Evolutionary conservation across 305 asterid genomes (phyloP).

Genomic region (Fraxinus greggii): DNA sequence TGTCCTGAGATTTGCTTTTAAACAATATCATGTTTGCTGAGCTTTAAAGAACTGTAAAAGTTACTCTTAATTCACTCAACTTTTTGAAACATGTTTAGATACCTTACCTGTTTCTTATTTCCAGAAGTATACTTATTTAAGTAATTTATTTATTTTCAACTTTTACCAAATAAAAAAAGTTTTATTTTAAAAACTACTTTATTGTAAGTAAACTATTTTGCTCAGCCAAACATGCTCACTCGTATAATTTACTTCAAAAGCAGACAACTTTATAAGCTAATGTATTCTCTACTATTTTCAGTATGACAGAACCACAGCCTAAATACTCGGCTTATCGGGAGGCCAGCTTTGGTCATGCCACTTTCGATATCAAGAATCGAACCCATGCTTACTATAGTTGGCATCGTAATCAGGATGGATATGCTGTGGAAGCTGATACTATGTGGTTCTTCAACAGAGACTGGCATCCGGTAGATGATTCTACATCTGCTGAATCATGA

Average conservation of each 20-base stretch:
- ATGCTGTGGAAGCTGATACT: conserved; percentile 60
- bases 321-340: conserved; percentile 74
- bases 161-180: background rate
- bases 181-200: background rate
- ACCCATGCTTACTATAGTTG: conserved; percentile 72
- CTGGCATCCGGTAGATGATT: conserved; percentile 58
- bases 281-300: conserved; percentile 27
- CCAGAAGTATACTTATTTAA: background rate
- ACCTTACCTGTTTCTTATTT: background rate
- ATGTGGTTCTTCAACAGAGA: conserved; percentile 65
- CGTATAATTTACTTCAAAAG: background rate
- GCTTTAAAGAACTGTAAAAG: background rate
- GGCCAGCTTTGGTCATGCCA: conserved; percentile 87
- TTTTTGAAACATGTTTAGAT: background rate
- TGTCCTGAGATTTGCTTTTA: background rate
- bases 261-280: background rate
- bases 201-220: background rate
- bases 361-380: conserved; percentile 64
- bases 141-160: background rate
- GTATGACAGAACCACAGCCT: conserved; percentile 84
- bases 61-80: background rate
- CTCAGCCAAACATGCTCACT: background rate
- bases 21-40: background rate
- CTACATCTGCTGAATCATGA: conserved; percentile 26
- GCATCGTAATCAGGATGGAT: conserved; percentile 75